Evolutionary conservation across 2,329 filamentous ascomycete species (phyloP).

Genomic region (Leptoxyphium fumago): DNA sequence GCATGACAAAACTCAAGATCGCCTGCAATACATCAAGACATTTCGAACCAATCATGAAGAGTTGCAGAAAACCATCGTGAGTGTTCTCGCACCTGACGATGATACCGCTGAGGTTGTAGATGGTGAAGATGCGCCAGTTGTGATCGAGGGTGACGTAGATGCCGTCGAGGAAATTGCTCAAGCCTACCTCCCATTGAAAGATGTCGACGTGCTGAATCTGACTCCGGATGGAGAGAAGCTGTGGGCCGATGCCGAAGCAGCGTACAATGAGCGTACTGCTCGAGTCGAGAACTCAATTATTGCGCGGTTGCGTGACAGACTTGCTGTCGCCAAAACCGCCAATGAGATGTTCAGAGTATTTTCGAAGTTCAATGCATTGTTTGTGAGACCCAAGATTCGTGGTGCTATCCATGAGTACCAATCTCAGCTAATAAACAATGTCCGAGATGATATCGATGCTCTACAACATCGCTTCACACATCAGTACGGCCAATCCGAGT

Average conservation of each 20-base stretch:
- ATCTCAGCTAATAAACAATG: conserved; percentile 92
- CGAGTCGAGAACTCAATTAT: conserved; percentile 99
- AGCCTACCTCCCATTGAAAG: conserved; percentile 84
- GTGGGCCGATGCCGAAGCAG: conserved; percentile 88
- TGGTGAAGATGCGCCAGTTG: conserved; percentile 48
- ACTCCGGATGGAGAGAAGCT: conserved; percentile 75
- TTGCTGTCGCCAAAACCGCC: conserved; percentile 89
- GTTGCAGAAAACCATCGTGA: conserved; percentile 87
- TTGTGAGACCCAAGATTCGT: conserved; percentile 96
- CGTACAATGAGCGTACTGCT: conserved; percentile 94
- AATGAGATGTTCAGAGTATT: conserved; percentile 99
- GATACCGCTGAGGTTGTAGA: conserved; percentile 38
- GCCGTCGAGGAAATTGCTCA: conserved; percentile 92
- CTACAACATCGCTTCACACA: conserved; percentile 97
- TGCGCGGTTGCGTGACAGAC: conserved; percentile 73
- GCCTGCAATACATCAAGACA: conserved; percentile 82
- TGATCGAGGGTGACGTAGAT: conserved; percentile 88
- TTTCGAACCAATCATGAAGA: conserved; percentile 98
- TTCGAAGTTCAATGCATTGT: conserved; percentile 97
- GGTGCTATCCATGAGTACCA: conserved; percentile 97
- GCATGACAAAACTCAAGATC: conserved; percentile 77
- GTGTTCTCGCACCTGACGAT: conserved; percentile 63
- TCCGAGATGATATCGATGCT: conserved; percentile 86
- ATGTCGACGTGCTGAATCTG: conserved; percentile 89
- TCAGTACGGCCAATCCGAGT: conserved; percentile 95